Evolutionary conservation across 495 filamentous ascomycete genomes (phyloP), one percentile per base, ranked within the genome.

Genomic region (Penicillium flavigenum): DNA sequence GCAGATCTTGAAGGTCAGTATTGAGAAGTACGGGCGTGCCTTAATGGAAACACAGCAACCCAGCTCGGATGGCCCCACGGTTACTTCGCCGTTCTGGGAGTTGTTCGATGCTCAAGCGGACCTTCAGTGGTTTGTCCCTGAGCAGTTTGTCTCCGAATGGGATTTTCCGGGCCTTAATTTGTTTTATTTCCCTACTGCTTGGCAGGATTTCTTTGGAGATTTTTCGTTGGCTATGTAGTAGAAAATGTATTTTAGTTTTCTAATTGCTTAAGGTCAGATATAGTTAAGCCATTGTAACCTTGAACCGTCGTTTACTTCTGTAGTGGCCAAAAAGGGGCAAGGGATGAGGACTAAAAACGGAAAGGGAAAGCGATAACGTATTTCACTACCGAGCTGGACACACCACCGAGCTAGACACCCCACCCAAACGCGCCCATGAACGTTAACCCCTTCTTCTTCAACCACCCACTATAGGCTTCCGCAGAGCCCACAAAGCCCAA

Each of bases 91-190:
- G 10, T 74, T 75, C 32, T 76, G 73, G 69, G 70, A 76, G 29
- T 55, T 73, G 2, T 73, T 78, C 24, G 74, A 78, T 65, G 74
- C 76, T 0, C 78, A 79, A 57, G 68, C 66, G 1, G 80, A 81
- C 48, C 68, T 81, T 42, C 77, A 81, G 60, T 73, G 72, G 27
- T 83, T 80, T 64, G 71, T 78, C 2, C 79, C 80, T 6, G 75
- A 76, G 55, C 75, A 81, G 51, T 81, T 81, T 55, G 72, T 80
- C 4, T 70, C 78, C 3, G 78, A 81, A 57, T 83, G 79, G 79
- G 78, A 81, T 53, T 83, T 83, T 48, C 80, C 79, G 0, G 78
- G 77, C 1, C 48, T 83, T 43, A 79, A 77, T 61, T 61, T 83
- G 32, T 78, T 77, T 45, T 79, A 79, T 63, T 78, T 81, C 19